Evolutionary conservation across 1,284 basidiomycete genomes (phyloP).

Genomic region (Psilocybe mexicana): DNA sequence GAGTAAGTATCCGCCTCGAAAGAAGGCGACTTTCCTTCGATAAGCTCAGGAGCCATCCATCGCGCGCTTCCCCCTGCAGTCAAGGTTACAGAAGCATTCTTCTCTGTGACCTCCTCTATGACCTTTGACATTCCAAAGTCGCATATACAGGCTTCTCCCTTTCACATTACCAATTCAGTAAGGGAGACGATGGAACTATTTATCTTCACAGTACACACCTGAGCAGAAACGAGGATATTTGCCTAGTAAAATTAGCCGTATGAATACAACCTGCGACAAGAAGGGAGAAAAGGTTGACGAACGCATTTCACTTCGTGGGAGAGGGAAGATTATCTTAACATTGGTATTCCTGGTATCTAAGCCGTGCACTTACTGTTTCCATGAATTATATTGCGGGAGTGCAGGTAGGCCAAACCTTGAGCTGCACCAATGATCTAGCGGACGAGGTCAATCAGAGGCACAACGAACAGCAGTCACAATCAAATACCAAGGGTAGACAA

Average conservation of each 20-base stretch:
- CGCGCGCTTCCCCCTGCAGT: slow-evolving; percentile 46
- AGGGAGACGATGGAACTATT: not conserved
- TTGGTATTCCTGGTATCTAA: not conserved
- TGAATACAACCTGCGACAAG: not conserved
- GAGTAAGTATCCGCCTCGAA: slow-evolving; percentile 52
- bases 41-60: slow-evolving; percentile 61
- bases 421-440: slow-evolving; percentile 50
- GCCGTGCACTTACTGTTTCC: slow-evolving; percentile 48
- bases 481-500: slow-evolving; percentile 41
- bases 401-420: slow-evolving; percentile 54
- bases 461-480: not conserved
- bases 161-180: not conserved
- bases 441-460: not conserved
- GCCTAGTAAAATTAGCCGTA: slow-evolving; percentile 34
- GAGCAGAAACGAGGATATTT: slow-evolving; percentile 52
- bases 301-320: slow-evolving; percentile 55
- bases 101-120: slow-evolving; percentile 53
- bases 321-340: not conserved
- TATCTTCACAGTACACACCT: slow-evolving; percentile 16
- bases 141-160: slow-evolving; percentile 55
- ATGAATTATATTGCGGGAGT: slow-evolving; percentile 48
- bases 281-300: slow-evolving; percentile 25
- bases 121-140: slow-evolving; percentile 66
- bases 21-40: slow-evolving; percentile 43
- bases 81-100: slow-evolving; percentile 40